These are phyloP conservation scores for Fusarium keratoplasticum DNA, from an alignment of 2,329 filamentous ascomycete species.

Conservation along the genomic window DNA sequence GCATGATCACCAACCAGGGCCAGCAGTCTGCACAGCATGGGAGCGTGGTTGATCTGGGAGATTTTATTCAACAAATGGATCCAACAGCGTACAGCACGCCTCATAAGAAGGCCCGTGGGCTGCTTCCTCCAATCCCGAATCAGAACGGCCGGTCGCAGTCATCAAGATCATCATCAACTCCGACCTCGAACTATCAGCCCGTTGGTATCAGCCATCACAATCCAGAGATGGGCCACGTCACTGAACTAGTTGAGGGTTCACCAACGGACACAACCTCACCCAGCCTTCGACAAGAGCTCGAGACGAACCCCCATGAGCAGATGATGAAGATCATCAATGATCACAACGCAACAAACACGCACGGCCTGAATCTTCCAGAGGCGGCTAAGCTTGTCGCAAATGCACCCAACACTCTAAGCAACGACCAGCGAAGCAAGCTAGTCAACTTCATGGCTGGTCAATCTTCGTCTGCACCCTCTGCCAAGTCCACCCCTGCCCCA, in stretches of 20 bases:
- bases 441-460: conserved; percentile 69
- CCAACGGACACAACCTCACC: conserved; percentile 59
- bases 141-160: conserved; percentile 45
- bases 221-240: conserved; percentile 67
- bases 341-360: conserved; percentile 66
- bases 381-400: conserved; percentile 63
- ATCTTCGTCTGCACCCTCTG: conserved; percentile 42
- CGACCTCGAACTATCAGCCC: conserved; percentile 39
- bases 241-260: conserved; percentile 69
- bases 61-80: conserved; percentile 64
- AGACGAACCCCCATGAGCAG: conserved; percentile 68
- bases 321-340: conserved; percentile 76
- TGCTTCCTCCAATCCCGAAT: conserved; percentile 66
- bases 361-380: conserved; percentile 65
- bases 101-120: conserved; percentile 64
- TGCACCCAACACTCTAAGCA: conserved; percentile 64
- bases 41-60: conserved; percentile 71
- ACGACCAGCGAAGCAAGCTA: conserved; percentile 69
- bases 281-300: conserved; percentile 66
- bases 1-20: conserved; percentile 72
- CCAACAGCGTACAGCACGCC: conserved; percentile 54
- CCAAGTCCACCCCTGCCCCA: conserved; percentile 34
- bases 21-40: conserved; percentile 61
- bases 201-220: conserved; percentile 44
- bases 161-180: conserved; percentile 37